Percentiles rank a stretch among this genome's conserved stretches.
Evolutionary conservation across 345 rosid species (phyloP).

Genomic region (Stellera chamaejasme): DNA sequence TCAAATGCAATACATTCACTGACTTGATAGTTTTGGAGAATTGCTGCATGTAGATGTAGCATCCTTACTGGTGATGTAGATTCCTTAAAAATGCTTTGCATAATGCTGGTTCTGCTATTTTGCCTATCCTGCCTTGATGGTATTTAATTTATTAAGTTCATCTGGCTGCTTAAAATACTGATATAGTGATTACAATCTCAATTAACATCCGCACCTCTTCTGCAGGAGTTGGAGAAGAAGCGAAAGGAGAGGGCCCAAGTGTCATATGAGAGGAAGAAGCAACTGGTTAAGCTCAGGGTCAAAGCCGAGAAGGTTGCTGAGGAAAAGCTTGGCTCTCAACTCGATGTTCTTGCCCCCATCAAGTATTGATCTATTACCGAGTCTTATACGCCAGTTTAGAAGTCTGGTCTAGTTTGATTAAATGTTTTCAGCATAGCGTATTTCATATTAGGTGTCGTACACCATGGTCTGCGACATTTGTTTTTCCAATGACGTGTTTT

Average conservation of each 20-base stretch:
- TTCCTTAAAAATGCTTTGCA: no score
- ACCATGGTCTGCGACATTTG: no score
- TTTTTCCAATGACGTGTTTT: no score
- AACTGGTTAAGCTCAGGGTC: conserved; percentile 41
- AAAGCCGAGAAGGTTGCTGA: conserved; percentile 62
- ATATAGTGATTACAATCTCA: neutral
- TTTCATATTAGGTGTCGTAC: no score
- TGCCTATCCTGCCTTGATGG: neutral
- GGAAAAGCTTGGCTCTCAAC: conserved; percentile 56
- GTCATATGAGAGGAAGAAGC: conserved; percentile 55
- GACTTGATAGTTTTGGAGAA: no score
- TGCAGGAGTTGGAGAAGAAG: conserved; percentile 55
- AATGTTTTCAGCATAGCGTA: no score
- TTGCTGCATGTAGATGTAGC: neutral
- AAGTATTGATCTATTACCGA: conserved; percentile 25
- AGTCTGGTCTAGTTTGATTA: no score
- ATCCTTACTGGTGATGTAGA: no score
- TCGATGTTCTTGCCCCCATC: conserved; percentile 40
- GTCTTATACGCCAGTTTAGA: no score
- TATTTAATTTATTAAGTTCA: neutral
- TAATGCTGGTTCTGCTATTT: no score
- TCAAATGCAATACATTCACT: no score
- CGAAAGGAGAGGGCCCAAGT: conserved; percentile 52
- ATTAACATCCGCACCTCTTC: neutral
- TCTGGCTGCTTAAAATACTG: neutral